These are phyloP conservation scores for Alternaria conjuncta DNA, from an alignment of 2,329 filamentous ascomycete genomes.

Conservation along the genomic window DNA sequence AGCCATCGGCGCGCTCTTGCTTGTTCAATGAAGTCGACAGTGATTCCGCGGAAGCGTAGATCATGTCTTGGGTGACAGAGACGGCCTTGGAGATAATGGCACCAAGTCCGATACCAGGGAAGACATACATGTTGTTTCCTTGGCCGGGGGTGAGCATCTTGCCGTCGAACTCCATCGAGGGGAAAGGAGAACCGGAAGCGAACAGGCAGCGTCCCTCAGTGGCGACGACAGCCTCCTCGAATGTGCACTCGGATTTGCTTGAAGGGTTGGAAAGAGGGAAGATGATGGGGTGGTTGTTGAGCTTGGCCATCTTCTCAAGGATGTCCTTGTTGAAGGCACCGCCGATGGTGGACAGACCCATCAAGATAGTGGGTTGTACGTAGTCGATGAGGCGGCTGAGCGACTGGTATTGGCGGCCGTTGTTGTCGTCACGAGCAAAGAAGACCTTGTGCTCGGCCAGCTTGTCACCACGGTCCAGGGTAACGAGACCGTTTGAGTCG, in stretches of 20 bases:
- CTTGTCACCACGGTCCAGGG: constrained; percentile 88
- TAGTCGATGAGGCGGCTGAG: constrained; percentile 93
- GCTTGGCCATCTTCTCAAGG: constrained; percentile 64
- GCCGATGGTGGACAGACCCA: constrained; percentile 92
- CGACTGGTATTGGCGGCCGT: constrained; percentile 71
- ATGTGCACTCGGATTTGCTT: constrained; percentile 96
- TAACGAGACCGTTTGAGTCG: constrained; percentile 95
- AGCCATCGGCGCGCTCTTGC: constrained; percentile 80
- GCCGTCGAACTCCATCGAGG: constrained; percentile 61
- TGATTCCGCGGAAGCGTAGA: constrained; percentile 88
- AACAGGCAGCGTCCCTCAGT: constrained; percentile 93
- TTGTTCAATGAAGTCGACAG: constrained; percentile 78
- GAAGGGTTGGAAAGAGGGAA: constrained; percentile 97
- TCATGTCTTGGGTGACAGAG: constrained; percentile 91
- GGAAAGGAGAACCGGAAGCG: constrained; percentile 93
- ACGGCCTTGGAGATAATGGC: constrained; percentile 90
- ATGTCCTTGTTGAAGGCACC: constrained; percentile 92
- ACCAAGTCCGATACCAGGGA: constrained; percentile 93
- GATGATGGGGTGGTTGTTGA: constrained; percentile 73
- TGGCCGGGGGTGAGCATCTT: constrained; percentile 58
- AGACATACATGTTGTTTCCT: constrained; percentile 92
- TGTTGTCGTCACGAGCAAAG: constrained; percentile 70
- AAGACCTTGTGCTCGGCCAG: constrained; percentile 86
- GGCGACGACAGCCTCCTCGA: constrained; percentile 88
- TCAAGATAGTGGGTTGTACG: constrained; percentile 91